Percentiles rank a stretch among this genome's conserved stretches.
Evolutionary conservation across 2,329 filamentous ascomycete species (phyloP).

Genomic region (Ploettnerulaceae sp.): DNA sequence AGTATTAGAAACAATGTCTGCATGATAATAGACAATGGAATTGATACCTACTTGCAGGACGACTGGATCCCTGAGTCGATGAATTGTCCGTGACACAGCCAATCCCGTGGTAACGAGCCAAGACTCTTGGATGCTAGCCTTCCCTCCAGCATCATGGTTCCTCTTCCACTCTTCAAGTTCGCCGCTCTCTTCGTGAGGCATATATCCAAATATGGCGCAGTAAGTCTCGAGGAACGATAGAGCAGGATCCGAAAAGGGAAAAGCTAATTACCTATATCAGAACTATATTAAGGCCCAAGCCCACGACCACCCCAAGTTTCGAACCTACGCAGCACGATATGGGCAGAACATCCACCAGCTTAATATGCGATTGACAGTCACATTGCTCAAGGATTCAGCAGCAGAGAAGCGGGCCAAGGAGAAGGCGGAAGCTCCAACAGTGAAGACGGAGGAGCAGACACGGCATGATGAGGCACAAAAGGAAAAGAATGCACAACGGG

Average conservation of each 20-base stretch:
- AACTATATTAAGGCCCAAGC: constrained; percentile 63
- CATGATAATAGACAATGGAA: constrained; percentile 4
- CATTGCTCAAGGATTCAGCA: constrained; percentile 51
- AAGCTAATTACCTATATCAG: constrained; percentile 35
- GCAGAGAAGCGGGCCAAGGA: constrained; percentile 56
- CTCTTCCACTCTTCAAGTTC: constrained; percentile 63
- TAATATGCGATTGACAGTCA: constrained; percentile 61
- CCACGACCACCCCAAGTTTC: constrained; percentile 59
- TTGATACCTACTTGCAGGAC: constrained; percentile 4
- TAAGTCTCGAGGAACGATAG: constrained; percentile 37
- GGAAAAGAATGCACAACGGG: constrained; percentile 36
- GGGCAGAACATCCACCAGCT: constrained; percentile 62
- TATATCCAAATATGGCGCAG: constrained; percentile 64
- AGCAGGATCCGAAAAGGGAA: not conserved
- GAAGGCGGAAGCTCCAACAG: constrained; percentile 57
- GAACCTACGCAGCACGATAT: constrained; percentile 54
- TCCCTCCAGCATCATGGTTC: constrained; percentile 46
- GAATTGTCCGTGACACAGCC: not conserved
- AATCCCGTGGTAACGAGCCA: not conserved
- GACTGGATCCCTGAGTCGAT: constrained; percentile 1
- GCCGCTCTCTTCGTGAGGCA: constrained; percentile 59
- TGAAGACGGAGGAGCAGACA: constrained; percentile 58
- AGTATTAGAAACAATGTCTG: not conserved
- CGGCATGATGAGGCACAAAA: constrained; percentile 48
- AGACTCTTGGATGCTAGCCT: not conserved